Conservation (phyloP, 2,329 filamentous ascomycete species). For the Xylariaceae sp. region DNA sequence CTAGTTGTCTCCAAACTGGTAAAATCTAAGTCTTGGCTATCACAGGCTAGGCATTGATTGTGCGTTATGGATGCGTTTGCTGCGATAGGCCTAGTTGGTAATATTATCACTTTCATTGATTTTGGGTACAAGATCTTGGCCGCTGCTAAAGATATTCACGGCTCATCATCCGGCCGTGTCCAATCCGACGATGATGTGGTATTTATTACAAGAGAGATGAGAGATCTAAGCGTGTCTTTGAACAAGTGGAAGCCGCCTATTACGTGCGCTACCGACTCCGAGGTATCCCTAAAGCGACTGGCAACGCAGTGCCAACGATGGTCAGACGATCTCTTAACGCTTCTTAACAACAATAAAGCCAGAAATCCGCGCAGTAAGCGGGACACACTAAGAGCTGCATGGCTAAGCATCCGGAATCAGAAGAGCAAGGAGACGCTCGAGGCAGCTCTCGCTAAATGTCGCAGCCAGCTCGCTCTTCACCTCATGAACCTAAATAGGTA, state of each 20-base stretch:
- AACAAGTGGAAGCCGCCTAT: not conserved
- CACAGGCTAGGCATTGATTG: too few relatives aligned
- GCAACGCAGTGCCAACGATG: slow-evolving; percentile 14
- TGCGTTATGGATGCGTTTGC: slow-evolving; percentile 23
- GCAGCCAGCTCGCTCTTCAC: slow-evolving; percentile 16
- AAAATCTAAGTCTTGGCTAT: too few relatives aligned
- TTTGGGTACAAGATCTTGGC: slow-evolving; percentile 23
- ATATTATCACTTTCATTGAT: slow-evolving; percentile 25
- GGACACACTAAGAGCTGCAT: slow-evolving; percentile 4
- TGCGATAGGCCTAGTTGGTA: slow-evolving; percentile 23
- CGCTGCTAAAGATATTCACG: slow-evolving; percentile 8
- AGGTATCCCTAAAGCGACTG: slow-evolving; percentile 13
- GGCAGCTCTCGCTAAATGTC: slow-evolving; percentile 9
- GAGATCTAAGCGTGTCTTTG: slow-evolving; percentile 4
- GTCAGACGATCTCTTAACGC: slow-evolving; percentile 15
- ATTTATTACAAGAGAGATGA: slow-evolving; percentile 18
- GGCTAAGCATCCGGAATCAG: slow-evolving; percentile 3
- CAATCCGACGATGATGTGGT: slow-evolving; percentile 14
- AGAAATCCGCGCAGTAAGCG: slow-evolving; percentile 2
- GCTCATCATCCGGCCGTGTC: slow-evolving; percentile 1
- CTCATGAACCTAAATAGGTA: slow-evolving; percentile 19
- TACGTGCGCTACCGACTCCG: slow-evolving; percentile 9
- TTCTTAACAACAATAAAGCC: slow-evolving; percentile 14
- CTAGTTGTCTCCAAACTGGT: too few relatives aligned
- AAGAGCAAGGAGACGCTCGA: slow-evolving; percentile 12